phyloP scores from a whole-genome alignment of 805 yeast genomes.

The Wickerhamiella hasegawae region DNA sequence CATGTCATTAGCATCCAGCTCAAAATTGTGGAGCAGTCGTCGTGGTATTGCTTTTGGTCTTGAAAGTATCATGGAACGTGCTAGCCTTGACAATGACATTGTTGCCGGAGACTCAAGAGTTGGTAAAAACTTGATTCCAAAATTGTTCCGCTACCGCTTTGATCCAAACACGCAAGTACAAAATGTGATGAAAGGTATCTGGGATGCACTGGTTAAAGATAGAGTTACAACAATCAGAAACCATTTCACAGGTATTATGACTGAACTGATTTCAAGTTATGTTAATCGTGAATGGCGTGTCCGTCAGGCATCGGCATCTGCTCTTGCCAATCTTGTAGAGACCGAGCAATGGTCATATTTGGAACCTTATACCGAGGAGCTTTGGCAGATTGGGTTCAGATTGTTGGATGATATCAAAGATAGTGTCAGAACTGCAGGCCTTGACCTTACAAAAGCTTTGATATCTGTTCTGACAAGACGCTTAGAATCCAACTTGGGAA shows the following conservation, averaged over 20 bases:
- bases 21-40: conserved; percentile 82
- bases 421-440: conserved; percentile 74
- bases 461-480: conserved; percentile 6
- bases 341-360: conserved; percentile 7
- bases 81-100: conserved; percentile 45
- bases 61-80: conserved; percentile 67
- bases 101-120: conserved; percentile 37
- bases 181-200: conserved; percentile 72
- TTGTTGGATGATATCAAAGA: conserved; percentile 89
- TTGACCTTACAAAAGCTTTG: conserved; percentile 41
- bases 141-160: conserved; percentile 64
- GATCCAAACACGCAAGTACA: conserved; percentile 71
- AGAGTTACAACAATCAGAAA: conserved; percentile 38
- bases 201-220: conserved; percentile 53
- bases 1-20: conserved; percentile 78
- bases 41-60: conserved; percentile 91
- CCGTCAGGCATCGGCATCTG: conserved; percentile 72
- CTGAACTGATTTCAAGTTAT: conserved; percentile 52
- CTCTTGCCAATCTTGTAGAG: conserved; percentile 52
- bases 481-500: conserved; percentile 35
- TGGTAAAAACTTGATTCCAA: conserved; percentile 55
- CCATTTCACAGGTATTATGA: conserved; percentile 42
- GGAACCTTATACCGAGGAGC: conserved; percentile 24
- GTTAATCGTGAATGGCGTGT: conserved; percentile 84
- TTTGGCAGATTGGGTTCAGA: conserved; percentile 83